A percentile compares a stretch with the other conserved stretches of the same genome.
phyloP scores from a whole-genome alignment of 176 grass and related monocot species.

The Cymbopogon citratus region DNA sequence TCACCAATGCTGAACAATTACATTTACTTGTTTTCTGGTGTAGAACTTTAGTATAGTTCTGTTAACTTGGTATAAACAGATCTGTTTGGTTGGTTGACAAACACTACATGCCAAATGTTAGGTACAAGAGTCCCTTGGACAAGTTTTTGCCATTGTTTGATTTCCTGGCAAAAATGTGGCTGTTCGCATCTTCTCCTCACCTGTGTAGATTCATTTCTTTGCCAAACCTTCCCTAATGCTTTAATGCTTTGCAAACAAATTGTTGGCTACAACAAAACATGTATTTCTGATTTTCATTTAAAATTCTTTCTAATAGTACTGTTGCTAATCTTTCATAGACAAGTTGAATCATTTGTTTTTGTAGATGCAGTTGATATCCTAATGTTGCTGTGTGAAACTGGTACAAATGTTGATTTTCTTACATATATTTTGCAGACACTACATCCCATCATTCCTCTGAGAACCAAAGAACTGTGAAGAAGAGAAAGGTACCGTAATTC shows the following conservation, averaged over 20 bases:
- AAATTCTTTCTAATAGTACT: slow-evolving; percentile 17
- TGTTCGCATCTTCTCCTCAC: neutral
- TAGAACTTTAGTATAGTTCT: neutral
- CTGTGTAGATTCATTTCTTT: neutral
- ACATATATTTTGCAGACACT: slow-evolving; percentile 25
- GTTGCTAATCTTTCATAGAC: neutral
- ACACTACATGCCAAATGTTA: neutral
- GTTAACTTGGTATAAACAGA: slow-evolving; percentile 6
- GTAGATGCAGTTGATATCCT: neutral
- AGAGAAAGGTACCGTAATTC: slow-evolving; percentile 66
- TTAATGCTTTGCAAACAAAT: neutral
- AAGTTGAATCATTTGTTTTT: neutral
- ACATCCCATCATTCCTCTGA: slow-evolving; percentile 24
- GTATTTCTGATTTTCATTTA: neutral
- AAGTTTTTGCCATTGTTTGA: neutral
- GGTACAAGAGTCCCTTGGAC: neutral
- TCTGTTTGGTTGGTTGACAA: neutral
- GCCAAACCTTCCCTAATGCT: neutral
- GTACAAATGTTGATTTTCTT: slow-evolving; percentile 14
- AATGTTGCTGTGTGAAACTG: neutral
- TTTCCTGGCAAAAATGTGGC: neutral
- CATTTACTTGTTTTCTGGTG: slow-evolving; percentile 5
- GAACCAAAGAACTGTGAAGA: slow-evolving; percentile 49
- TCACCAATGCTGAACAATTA: neutral
- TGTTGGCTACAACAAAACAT: neutral